phyloP scores from a whole-genome alignment of 768 basidiomycete genomes.

The Pisolithus albus region DNA sequence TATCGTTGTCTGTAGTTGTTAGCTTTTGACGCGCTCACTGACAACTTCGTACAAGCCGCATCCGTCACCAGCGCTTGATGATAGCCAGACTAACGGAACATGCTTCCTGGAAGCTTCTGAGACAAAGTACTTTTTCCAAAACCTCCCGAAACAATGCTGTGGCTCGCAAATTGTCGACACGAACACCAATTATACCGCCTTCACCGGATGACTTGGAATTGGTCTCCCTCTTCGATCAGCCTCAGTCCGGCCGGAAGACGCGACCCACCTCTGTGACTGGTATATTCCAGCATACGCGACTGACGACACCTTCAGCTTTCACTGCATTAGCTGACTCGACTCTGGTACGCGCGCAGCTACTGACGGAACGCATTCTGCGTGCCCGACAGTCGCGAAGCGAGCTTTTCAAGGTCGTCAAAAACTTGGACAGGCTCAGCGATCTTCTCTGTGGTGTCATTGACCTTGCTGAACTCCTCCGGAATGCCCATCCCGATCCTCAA shows the following conservation, averaged over 20 bases:
- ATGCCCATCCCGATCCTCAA: slow-evolving; percentile 79
- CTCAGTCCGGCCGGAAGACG: slow-evolving; percentile 31
- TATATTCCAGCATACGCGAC: slow-evolving; percentile 73
- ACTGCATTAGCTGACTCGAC: slow-evolving; percentile 72
- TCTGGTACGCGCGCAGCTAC: slow-evolving; percentile 66
- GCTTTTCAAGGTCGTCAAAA: slow-evolving; percentile 85
- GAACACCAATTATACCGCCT: slow-evolving; percentile 43
- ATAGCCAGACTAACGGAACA: slow-evolving; percentile 33
- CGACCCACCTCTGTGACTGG: slow-evolving; percentile 57
- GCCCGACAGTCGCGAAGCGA: slow-evolving; percentile 69
- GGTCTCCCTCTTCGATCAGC: slow-evolving; percentile 66
- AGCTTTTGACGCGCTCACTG: too few species aligned
- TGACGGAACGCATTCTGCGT: slow-evolving; percentile 78
- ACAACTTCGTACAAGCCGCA: too few species aligned
- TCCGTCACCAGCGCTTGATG: slow-evolving; percentile 18
- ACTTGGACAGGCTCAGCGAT: slow-evolving; percentile 93
- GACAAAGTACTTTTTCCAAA: slow-evolving; percentile 34
- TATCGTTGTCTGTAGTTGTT: too few species aligned
- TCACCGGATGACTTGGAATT: slow-evolving; percentile 62
- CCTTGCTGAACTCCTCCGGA: slow-evolving; percentile 87
- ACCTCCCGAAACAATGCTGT: slow-evolving; percentile 25
- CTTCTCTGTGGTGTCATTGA: slow-evolving; percentile 95
- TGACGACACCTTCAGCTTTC: slow-evolving; percentile 66
- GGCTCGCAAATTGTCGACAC: slow-evolving; percentile 32
- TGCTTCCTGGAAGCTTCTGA: slow-evolving; percentile 33